Evolutionary conservation across 192 early-diverging fungal genomes (phyloP).

Genomic region (Backusella parvicylindrica): DNA sequence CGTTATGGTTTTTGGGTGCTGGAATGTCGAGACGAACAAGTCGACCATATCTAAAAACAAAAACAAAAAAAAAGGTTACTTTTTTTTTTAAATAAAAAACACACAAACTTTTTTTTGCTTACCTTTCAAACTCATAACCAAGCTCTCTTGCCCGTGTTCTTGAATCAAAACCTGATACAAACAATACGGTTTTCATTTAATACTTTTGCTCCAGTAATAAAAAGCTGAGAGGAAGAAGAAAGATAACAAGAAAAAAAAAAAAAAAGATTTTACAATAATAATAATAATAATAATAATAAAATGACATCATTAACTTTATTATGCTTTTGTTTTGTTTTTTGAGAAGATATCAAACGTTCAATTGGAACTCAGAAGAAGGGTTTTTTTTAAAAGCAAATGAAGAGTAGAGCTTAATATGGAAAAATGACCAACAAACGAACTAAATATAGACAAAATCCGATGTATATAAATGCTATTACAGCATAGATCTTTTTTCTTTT

Average conservation of each 20-base stretch:
- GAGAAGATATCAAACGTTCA: neutral
- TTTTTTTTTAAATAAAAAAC: neutral
- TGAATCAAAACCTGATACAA: slow-evolving; percentile 75
- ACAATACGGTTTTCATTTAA: slow-evolving; percentile 56
- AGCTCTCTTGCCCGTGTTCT: slow-evolving; percentile 85
- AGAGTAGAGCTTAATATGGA: no score
- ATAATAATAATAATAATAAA: neutral
- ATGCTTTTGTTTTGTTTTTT: neutral
- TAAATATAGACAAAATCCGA: no score
- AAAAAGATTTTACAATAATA: neutral
- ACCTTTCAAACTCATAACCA: slow-evolving; percentile 95
- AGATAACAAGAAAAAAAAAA: neutral
- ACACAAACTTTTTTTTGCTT: neutral
- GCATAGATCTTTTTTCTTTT: no score
- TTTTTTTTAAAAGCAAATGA: no score
- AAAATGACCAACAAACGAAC: no score
- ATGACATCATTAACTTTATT: neutral
- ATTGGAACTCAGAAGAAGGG: neutral
- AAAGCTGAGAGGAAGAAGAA: neutral
- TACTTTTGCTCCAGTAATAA: no score
- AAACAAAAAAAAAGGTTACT: no score
- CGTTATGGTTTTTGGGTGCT: slow-evolving; percentile 55
- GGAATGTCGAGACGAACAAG: slow-evolving; percentile 88
- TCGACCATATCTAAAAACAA: slow-evolving; percentile 73
- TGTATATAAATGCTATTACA: no score